Conservation (phyloP, 2,329 filamentous ascomycete species). For the Daldinia sp. region DNA sequence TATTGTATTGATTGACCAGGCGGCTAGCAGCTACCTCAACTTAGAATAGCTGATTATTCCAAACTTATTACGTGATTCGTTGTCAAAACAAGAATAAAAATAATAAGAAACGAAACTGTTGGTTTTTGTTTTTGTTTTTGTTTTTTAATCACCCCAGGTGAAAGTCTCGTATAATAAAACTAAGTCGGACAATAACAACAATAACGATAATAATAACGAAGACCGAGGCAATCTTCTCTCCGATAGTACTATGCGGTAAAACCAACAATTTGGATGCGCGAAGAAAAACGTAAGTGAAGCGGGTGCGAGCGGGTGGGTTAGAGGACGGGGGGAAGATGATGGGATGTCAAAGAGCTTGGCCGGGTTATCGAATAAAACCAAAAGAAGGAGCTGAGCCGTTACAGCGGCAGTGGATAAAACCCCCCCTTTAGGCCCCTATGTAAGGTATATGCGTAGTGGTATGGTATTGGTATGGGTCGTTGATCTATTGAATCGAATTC, state of each 20-base stretch:
- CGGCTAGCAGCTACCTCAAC: too few species aligned
- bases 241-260: not conserved
- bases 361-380: not conserved
- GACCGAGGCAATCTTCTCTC: slow-evolving; percentile 8
- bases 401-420: slow-evolving; percentile 35
- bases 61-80: slow-evolving; percentile 1
- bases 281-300: not conserved
- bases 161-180: slow-evolving; percentile 5
- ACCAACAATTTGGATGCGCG: slow-evolving; percentile 10
- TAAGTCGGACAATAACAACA: not conserved
- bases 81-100: not conserved
- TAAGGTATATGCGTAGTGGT: too few species aligned
- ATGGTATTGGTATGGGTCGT: slow-evolving; percentile 30
- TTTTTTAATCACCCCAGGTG: not conserved
- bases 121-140: too few species aligned
- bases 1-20: too few species aligned
- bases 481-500: slow-evolving; percentile 26
- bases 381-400: slow-evolving; percentile 23
- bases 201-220: not conserved
- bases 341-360: slow-evolving; percentile 34
- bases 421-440: slow-evolving; percentile 24
- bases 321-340: not conserved
- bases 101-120: not conserved
- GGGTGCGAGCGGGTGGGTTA: not conserved
- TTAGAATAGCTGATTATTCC: too few species aligned